Base-by-base conservation (phyloP, 2,329 filamentous ascomycete genomes). In the Nemania abortiva region DNA sequence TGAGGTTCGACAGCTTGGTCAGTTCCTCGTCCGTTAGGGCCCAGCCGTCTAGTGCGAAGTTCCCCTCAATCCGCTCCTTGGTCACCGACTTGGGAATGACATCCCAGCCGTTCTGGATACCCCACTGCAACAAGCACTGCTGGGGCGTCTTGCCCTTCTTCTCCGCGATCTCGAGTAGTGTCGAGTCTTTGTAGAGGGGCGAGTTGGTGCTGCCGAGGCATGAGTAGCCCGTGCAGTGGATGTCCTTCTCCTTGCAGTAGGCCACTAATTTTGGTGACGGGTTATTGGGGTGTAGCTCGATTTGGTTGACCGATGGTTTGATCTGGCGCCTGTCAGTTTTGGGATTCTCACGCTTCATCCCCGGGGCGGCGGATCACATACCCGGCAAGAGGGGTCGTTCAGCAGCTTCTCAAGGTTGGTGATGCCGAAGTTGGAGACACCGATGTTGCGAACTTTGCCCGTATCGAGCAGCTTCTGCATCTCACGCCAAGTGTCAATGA, bases 31-130 rank as follows among this genome's bases (percentile, higher is more conserved):
- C 86, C 3, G 87, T 90, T 80, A 97, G 82, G 68, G 88, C 84
- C 89, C 90, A 95, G 62, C 91, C 92, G 79, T 94, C 88, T 61
- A 93, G 78, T 49, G 91, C 88, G 74, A 90, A 93, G 86, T 97
- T 97, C 71, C 84, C 88, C 81, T 92, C 85, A 76, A 97, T 94
- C 50, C 93, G 88, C 62, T 84, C 85, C 73, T 89, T 87, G 73
- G 88, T 94, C 67, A 95, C 91, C 61, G 88, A 92, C 87, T 97
- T 97, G 76, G 93, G 93, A 76, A 97, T 94, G 61, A 97, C 93
- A 73, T 89, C 92, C 85, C 91, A 93, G 68, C 91, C 93, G 78
- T 94, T 90, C 79, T 92, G 89, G 64, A 97, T 83, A 72, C 93
- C 93, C 93, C 93, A 97, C 75, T 90, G 84, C 72, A 97, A 83